phyloP scores from a whole-genome alignment of 2,329 filamentous ascomycete genomes.

The Xylaria sp. region DNA sequence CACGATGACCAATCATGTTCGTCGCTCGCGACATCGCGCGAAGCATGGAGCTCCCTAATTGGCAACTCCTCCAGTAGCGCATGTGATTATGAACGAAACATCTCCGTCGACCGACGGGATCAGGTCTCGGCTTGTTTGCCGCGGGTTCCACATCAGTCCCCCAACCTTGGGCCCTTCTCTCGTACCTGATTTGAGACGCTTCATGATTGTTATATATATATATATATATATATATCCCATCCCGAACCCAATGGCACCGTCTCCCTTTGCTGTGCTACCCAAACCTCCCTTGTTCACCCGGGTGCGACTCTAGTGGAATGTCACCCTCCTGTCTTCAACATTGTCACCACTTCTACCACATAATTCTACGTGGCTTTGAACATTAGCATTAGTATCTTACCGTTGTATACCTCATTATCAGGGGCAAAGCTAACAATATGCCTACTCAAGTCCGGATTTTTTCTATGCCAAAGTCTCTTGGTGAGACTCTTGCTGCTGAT shows the following conservation, averaged over 20 bases:
- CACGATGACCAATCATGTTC: constrained; percentile 33
- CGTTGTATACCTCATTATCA: constrained; percentile 66
- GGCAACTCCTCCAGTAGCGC: constrained; percentile 29
- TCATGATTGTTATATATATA: constrained; percentile 27
- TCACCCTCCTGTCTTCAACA: constrained; percentile 81
- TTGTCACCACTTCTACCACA: constrained; percentile 93
- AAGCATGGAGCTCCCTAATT: constrained; percentile 34
- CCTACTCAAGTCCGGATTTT: constrained; percentile 71
- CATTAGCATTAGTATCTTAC: constrained; percentile 77
- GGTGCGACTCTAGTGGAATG: constrained; percentile 61
- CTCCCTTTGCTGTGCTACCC: constrained; percentile 9
- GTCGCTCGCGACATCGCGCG: constrained; percentile 25
- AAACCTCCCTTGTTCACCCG: constrained; percentile 19
- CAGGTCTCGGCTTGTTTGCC: constrained; percentile 24
- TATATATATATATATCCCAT: constrained; percentile 6
- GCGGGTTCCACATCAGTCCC: constrained; percentile 22
- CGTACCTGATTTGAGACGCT: constrained; percentile 16
- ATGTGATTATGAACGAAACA: constrained; percentile 34
- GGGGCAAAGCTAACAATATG: constrained; percentile 55
- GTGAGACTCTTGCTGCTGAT: constrained; percentile 64
- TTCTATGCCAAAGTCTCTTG: constrained; percentile 71
- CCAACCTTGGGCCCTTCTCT: constrained; percentile 8
- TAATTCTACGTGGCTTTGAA: constrained; percentile 83
- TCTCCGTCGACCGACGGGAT: constrained; percentile 18
- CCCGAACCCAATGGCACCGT: constrained; percentile 7